Evolutionary conservation across 148 eudicot species (phyloP).

Genomic region (Camellia sinensis): DNA sequence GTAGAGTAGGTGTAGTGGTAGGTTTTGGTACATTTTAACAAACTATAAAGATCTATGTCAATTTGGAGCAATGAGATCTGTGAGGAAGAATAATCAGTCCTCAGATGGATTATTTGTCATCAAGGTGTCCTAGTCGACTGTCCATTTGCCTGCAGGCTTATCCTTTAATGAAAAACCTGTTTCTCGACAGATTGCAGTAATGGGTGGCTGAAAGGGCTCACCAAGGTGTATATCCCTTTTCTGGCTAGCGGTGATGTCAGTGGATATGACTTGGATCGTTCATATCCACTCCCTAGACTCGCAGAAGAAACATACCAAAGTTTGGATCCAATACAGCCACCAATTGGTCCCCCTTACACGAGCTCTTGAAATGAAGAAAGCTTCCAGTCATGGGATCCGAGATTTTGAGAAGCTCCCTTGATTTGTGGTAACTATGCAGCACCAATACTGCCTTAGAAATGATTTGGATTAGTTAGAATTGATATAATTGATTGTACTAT

Average conservation of each 20-base stretch:
- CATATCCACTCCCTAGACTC: constrained; percentile 78
- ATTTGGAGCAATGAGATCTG: too few species aligned
- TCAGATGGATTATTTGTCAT: too few species aligned
- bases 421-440: constrained; percentile 24
- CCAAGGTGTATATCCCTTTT: constrained; percentile 88
- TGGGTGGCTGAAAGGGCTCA: constrained; percentile 86
- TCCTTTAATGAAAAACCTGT: not conserved
- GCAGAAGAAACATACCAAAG: constrained; percentile 75
- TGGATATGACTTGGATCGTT: constrained; percentile 92
- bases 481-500: not conserved
- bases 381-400: constrained; percentile 59
- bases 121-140: too few species aligned
- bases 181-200: constrained; percentile 78
- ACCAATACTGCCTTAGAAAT: not conserved
- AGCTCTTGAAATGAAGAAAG: constrained; percentile 94
- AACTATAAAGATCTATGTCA: too few species aligned
- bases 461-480: not conserved
- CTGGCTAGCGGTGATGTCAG: constrained; percentile 93
- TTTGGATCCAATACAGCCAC: constrained; percentile 94
- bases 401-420: constrained; percentile 59
- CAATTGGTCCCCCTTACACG: constrained; percentile 97
- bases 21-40: too few species aligned
- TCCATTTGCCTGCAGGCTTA: too few species aligned
- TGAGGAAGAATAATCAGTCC: too few species aligned
- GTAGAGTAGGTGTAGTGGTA: too few species aligned